Evolutionary conservation across 2,329 filamentous ascomycete genomes (phyloP), one percentile per base, ranked within the genome.

Genomic region (Beauveria sp.): DNA sequence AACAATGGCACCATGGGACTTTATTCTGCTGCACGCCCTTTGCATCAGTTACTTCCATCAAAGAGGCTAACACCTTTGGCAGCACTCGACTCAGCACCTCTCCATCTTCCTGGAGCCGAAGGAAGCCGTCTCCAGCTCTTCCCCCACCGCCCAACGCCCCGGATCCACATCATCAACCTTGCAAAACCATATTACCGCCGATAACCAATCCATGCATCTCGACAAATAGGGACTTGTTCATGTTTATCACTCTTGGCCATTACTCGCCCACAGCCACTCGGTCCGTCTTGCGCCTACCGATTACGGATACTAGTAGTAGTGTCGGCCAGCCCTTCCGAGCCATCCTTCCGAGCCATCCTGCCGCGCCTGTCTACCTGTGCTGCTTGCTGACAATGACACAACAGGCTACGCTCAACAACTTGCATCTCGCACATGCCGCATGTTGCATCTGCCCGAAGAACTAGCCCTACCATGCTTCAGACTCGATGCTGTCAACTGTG

Each of bases 131-230:
- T 16, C 28, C 34, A 41, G 44, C 30, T 26, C 44, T 5, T 16
- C 22, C 9, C 30, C 57, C 41, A 47, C 54, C 37, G n/a, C 16
- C 10, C 26, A 53, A 60, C 62, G 59, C 61, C 54, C 61, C 59
- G 56, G 41, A 61, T 50, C 59, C 50, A 56, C 51, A 41, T 43
- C 34, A 2, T 41, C 24, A 44, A 30, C 53, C 47, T n/a, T n/a
- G 47, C 67, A 66, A 59, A 67, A 59, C 61, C 59, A 59, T 34
- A 14, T 34, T 34, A 44, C 59, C 56, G 64, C 66, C 61, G 61
- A 24, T 9, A 26, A n/a, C 44, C 53, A 46, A 26, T 6, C 44
- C 34, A 24, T 40, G 37, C n/a, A 55, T n/a, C 20, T 22, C 6
- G 18, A 44, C 26, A 55, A 24, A 41, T 5, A 41, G 7, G 20